Percentiles rank a stretch among this genome's conserved stretches.
These are phyloP conservation scores for Lathyrus oleraceus DNA, from an alignment of 306 rosid species.

Conservation along the genomic window DNA sequence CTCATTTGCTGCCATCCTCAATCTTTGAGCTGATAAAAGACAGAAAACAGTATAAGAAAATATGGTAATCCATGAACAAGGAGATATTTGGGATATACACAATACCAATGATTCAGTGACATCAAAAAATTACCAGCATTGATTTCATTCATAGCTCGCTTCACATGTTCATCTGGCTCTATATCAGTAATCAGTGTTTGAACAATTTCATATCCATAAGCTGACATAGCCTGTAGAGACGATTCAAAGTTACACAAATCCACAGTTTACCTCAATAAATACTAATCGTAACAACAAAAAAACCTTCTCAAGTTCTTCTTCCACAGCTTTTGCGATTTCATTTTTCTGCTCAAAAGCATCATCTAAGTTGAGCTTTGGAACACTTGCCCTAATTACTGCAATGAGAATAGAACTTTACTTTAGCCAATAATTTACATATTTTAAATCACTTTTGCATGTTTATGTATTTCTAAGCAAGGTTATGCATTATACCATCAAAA, in stretches of 20 bases:
- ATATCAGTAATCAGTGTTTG: conserved; percentile 88
- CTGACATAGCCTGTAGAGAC: conserved; percentile 84
- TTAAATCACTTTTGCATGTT: conserved; percentile 13
- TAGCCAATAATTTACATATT: conserved; percentile 22
- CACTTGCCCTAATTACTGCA: conserved; percentile 86
- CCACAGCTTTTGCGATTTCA: conserved; percentile 90
- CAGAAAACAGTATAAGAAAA: conserved; percentile 13
- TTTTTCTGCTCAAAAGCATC: conserved; percentile 93
- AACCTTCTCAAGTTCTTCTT: conserved; percentile 91
- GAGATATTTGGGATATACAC: conserved; percentile 1
- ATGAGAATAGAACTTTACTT: conserved; percentile 22
- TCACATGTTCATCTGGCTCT: conserved; percentile 87
- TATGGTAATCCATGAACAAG: neutral
- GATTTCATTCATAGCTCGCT: conserved; percentile 97
- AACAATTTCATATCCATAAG: conserved; percentile 90
- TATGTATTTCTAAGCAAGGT: conserved; percentile 27
- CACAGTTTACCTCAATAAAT: conserved; percentile 1
- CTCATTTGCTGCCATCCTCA: conserved; percentile 88
- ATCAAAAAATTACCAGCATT: conserved; percentile 65
- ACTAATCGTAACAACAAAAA: neutral
- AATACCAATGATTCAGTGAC: conserved; percentile 34
- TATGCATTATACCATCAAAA: conserved; percentile 69
- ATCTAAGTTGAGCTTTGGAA: conserved; percentile 90
- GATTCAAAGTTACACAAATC: conserved; percentile 28
- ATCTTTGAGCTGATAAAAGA: conserved; percentile 70